Base-by-base conservation (phyloP, 139 green algal species). In the Coelastrella sp. region DNA sequence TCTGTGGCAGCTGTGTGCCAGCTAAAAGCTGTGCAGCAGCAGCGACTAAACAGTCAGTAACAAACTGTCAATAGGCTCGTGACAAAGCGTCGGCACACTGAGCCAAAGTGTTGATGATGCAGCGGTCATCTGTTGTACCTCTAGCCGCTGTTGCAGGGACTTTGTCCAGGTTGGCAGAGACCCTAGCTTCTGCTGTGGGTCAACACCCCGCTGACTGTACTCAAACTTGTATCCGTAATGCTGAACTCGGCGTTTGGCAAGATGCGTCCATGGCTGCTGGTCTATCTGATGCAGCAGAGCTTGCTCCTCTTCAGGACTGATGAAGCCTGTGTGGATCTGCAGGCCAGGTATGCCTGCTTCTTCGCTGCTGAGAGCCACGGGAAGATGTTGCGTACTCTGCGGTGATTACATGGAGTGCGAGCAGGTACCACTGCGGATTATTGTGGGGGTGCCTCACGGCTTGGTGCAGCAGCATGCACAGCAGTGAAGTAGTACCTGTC, bases 201-300 rank as follows among this genome's bases (percentile, higher is more conserved):
- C 82, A 8, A 93, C 87, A 7, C 80, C 59, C 7, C 90, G 79
- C 10, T 70, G 84, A 49, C 24, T 61, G 63, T 93, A 79, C 49
- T 93, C 90, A 78, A 87, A 93, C 66, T 66, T 97, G 97, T 93
- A 96, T 12, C 98, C 98, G 90, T 95, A 99, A 90, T 99, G 97
- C 89, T 96, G 94, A 82, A 99, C 98, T 1, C 96, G 89, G 49
- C 97, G 93, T 84, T 94, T 96, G 7, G 96, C 93, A 65, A 99
- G 93, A 12, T 85, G 9, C 58, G 93, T 72, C 96, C 96, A 98
- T 7, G 66, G 68, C 60, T 70, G 66, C 27, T 85, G 70, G 7
- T 97, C 94, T 1, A 96, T 84, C 10, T 82, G 80, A 24, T 8
- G 57, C 81, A 99, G 92, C 84, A 99, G 92, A 22, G 22, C 89